Evolutionary conservation across 257 asterid genomes (phyloP).

Genomic region (Pogostemon cablin): DNA sequence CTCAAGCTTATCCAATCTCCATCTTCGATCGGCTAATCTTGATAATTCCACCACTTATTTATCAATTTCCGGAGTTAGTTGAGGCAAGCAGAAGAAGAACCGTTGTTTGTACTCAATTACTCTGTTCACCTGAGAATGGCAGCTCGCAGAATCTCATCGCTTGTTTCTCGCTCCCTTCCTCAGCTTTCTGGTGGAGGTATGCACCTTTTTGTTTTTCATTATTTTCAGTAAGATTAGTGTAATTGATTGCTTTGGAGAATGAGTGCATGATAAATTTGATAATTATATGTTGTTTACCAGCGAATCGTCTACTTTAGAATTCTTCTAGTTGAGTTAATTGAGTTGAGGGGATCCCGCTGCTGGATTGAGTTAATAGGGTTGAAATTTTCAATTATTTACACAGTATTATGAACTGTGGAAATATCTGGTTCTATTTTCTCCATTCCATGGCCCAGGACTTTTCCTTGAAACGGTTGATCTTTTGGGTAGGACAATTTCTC

Average conservation of each 20-base stretch:
- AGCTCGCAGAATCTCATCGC: slow-evolving; percentile 64
- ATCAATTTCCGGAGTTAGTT: not conserved
- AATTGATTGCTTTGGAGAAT: not conserved
- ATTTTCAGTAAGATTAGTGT: not conserved
- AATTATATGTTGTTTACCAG: not conserved
- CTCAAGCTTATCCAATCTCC: not conserved
- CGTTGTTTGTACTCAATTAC: not conserved
- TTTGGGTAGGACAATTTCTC: slow-evolving; percentile 8
- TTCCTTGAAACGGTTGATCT: slow-evolving; percentile 4
- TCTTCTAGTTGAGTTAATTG: not conserved
- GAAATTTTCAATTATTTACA: too few relatives aligned
- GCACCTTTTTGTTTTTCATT: not conserved
- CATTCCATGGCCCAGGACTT: not conserved
- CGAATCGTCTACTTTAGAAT: not conserved
- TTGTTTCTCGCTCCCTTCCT: slow-evolving; percentile 61
- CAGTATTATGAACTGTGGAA: not conserved
- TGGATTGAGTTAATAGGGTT: too few relatives aligned
- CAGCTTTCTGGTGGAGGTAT: slow-evolving; percentile 49
- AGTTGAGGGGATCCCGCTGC: too few relatives aligned
- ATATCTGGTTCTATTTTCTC: slow-evolving; percentile 1
- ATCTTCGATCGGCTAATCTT: not conserved
- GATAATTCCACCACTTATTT: not conserved
- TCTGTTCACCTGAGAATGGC: slow-evolving; percentile 50
- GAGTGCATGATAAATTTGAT: not conserved
- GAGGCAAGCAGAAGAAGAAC: not conserved